Percentiles rank a stretch among this genome's conserved stretches.
These are phyloP conservation scores for Raddia guianensis DNA, from an alignment of 176 grass and related monocot genomes.

Conservation along the genomic window DNA sequence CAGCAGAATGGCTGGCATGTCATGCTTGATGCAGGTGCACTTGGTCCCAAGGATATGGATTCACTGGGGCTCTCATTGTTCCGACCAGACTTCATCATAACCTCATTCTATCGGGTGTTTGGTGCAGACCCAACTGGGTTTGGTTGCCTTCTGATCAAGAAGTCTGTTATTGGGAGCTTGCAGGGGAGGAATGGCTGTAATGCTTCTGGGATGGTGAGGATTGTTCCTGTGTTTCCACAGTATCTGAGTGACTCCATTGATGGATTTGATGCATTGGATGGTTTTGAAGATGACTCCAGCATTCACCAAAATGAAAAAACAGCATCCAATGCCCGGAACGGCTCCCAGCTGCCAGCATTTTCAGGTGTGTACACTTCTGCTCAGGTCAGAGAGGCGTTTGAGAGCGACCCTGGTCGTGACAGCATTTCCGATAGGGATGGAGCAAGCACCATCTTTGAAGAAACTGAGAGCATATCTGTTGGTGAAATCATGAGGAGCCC, in stretches of 20 bases:
- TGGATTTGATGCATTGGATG: conserved; percentile 73
- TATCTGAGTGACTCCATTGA: conserved; percentile 95
- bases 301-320: conserved; percentile 58
- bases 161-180: conserved; percentile 89
- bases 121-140: conserved; percentile 94
- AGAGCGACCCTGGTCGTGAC: conserved; percentile 77
- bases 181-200: conserved; percentile 86
- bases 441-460: conserved; percentile 91
- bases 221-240: conserved; percentile 94
- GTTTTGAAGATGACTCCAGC: conserved; percentile 65
- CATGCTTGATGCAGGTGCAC: conserved; percentile 90
- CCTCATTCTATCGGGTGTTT: conserved; percentile 95
- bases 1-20: conserved; percentile 99
- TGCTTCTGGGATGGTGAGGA: conserved; percentile 88
- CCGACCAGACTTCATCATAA: conserved; percentile 94
- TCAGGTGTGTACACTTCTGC: conserved; percentile 93
- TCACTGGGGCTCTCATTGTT: conserved; percentile 93
- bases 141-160: conserved; percentile 98
- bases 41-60: conserved; percentile 99
- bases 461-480: conserved; percentile 89
- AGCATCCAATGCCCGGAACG: conserved; percentile 44
- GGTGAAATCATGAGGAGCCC: conserved; percentile 93
- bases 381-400: conserved; percentile 94
- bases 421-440: conserved; percentile 94
- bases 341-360: conserved; percentile 83